Evolutionary conservation across 2,329 filamentous ascomycete genomes (phyloP).

Genomic region (Diplodia sapinea): DNA sequence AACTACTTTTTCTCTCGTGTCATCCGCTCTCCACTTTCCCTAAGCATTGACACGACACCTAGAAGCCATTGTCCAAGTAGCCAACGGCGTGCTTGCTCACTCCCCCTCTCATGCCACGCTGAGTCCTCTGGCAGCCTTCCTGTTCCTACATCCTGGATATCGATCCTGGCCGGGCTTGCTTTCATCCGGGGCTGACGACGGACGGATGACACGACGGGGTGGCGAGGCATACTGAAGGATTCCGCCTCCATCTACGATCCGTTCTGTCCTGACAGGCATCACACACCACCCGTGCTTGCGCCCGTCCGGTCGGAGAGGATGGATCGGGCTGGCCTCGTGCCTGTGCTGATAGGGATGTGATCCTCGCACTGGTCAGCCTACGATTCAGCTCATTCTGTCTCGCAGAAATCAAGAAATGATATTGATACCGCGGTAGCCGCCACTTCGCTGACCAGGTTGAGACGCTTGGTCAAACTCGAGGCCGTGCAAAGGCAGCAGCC

Average conservation of each 20-base stretch:
- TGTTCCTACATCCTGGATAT: background rate
- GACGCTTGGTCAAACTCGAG: background rate
- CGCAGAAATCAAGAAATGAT: background rate
- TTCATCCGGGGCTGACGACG: conserved; percentile 7
- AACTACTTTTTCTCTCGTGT: background rate
- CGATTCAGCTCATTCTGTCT: background rate
- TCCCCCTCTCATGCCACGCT: background rate
- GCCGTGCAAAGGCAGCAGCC: background rate
- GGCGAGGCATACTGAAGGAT: conserved; percentile 2
- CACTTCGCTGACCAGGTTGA: background rate
- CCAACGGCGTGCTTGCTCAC: conserved; percentile 11
- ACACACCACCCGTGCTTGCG: background rate
- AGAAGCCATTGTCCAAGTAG: background rate
- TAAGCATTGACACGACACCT: background rate
- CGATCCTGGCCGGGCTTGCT: background rate
- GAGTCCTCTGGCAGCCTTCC: background rate
- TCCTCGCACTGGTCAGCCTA: background rate
- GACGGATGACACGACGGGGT: conserved; percentile 17
- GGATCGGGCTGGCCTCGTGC: background rate
- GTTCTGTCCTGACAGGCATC: background rate
- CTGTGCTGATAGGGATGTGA: background rate
- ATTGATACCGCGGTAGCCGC: background rate
- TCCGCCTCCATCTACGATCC: background rate
- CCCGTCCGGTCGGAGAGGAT: background rate
- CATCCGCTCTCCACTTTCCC: background rate